Conservation (phyloP, 768 basidiomycete species). For the Floccularia luteovirens region DNA sequence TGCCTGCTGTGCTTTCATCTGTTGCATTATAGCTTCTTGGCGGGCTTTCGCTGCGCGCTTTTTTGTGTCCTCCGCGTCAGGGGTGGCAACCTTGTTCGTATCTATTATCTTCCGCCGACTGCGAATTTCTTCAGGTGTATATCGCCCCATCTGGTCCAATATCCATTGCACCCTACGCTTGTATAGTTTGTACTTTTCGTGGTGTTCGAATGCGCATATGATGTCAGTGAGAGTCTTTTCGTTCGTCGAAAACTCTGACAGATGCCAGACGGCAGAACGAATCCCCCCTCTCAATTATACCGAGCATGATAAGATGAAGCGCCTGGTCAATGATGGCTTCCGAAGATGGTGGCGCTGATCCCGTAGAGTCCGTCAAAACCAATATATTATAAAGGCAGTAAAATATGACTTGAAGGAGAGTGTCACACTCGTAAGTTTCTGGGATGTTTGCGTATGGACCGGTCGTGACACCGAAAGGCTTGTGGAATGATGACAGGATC, state of each 20-base stretch:
- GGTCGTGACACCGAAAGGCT: conserved; percentile 49
- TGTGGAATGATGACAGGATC: conserved; percentile 76
- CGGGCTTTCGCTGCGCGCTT: conserved; percentile 83
- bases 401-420: conserved; percentile 76
- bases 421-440: conserved; percentile 58
- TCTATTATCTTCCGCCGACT: conserved; percentile 37
- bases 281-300: conserved; percentile 60
- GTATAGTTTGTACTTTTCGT: conserved; percentile 70
- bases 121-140: conserved; percentile 52
- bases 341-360: conserved; percentile 61
- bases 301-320: conserved; percentile 82
- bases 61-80: conserved; percentile 61
- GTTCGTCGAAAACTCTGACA: conserved; percentile 46
- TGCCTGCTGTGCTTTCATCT: conserved; percentile 91
- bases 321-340: conserved; percentile 90
- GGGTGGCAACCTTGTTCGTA: conserved; percentile 17
- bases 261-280: conserved; percentile 56
- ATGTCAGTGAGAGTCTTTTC: conserved; percentile 60
- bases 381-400: conserved; percentile 74
- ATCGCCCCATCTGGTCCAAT: conserved; percentile 46
- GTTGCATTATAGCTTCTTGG: conserved; percentile 91
- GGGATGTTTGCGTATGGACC: conserved; percentile 68
- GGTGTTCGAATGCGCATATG: conserved; percentile 71
- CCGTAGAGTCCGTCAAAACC: conserved; percentile 50
- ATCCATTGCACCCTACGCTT: conserved; percentile 71